Base-by-base conservation (phyloP, 768 basidiomycete species). In the Trametes sanguinea region DNA sequence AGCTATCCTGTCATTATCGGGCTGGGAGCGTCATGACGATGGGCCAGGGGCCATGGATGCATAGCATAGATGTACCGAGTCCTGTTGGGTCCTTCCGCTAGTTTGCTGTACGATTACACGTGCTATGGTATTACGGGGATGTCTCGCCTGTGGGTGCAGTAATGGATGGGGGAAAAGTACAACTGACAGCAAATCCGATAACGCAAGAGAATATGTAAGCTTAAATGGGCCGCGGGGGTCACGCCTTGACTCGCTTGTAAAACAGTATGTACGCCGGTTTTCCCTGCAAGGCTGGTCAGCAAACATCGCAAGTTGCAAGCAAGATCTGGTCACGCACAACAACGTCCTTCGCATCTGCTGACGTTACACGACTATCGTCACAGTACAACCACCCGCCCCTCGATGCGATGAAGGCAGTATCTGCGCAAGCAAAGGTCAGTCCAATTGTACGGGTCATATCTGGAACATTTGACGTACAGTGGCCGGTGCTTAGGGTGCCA, bases 401-500 rank as follows among this genome's bases (percentile, higher is more conserved):
- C 14, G 90, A 93, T 39, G 92, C 85, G 54, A 99, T 86, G 69
- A 87, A 95, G 17, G 97, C 94, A 48, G 96, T 98, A 73, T 98
- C 96, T 97, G 67, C 35, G 35, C 4, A 32, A 42, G 53, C 54
- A 46, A 22, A 27, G 53, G 53, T 57, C 64, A 56, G 54, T 51
- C 44, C 51, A 50, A 29, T 53, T 33, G 48, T 29, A 33, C 35
- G 3, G 9, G 30, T 27, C 35, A 29, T 33, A 37, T 51, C 16
- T 35, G 30, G 35, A 30, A 22, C 16, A 17, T 30, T 22, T 55
- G 5, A 81, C 94, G 76, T 68, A 97, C 97, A 99, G 75, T 99
- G 97, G 0, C 97, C 97, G 71, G 92, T 93, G 69, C 88, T 94
- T 57, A 99, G 76, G 71, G 87, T 96, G 2, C 97, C 97, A 73